Conservation (phyloP, 2,329 filamentous ascomycete genomes). For the Paramyrothecium roridum region DNA sequence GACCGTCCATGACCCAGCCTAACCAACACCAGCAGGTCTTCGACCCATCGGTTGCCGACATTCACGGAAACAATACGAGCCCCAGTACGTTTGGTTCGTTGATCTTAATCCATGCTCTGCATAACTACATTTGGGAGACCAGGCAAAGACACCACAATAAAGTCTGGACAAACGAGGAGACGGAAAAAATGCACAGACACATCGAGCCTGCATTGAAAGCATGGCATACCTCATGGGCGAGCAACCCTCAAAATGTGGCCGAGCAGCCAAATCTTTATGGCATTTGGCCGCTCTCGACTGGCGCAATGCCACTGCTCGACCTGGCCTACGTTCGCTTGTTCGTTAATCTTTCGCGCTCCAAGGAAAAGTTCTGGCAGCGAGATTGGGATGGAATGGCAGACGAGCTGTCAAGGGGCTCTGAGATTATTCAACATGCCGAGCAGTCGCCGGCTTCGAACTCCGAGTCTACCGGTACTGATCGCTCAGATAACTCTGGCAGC, state of each 20-base stretch:
- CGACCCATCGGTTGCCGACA: conserved; percentile 28
- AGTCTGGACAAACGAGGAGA: conserved; percentile 87
- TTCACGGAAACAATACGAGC: conserved; percentile 61
- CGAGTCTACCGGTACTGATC: conserved; percentile 39
- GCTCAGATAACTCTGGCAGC: conserved; percentile 42
- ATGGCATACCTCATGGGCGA: conserved; percentile 91
- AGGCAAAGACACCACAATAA: conserved; percentile 84
- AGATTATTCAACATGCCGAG: conserved; percentile 71
- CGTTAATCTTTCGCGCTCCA: conserved; percentile 87
- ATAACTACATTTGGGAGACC: conserved; percentile 99
- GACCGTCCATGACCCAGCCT: conserved; percentile 26
- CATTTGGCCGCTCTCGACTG: conserved; percentile 77
- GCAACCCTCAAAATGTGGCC: conserved; percentile 78
- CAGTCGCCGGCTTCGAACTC: conserved; percentile 51
- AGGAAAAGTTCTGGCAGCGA: conserved; percentile 90
- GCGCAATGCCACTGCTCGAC: conserved; percentile 87
- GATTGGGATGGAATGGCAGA: conserved; percentile 92
- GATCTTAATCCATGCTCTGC: conserved; percentile 87
- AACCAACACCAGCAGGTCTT: not conserved
- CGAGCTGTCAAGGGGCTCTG: conserved; percentile 75
- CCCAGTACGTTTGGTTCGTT: conserved; percentile 92
- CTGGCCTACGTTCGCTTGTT: conserved; percentile 90
- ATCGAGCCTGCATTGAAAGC: conserved; percentile 91
- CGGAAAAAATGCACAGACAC: conserved; percentile 91
- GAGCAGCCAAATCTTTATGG: conserved; percentile 84